phyloP scores from a whole-genome alignment of 495 filamentous ascomycete species.

The Xylaria flabelliformis region DNA sequence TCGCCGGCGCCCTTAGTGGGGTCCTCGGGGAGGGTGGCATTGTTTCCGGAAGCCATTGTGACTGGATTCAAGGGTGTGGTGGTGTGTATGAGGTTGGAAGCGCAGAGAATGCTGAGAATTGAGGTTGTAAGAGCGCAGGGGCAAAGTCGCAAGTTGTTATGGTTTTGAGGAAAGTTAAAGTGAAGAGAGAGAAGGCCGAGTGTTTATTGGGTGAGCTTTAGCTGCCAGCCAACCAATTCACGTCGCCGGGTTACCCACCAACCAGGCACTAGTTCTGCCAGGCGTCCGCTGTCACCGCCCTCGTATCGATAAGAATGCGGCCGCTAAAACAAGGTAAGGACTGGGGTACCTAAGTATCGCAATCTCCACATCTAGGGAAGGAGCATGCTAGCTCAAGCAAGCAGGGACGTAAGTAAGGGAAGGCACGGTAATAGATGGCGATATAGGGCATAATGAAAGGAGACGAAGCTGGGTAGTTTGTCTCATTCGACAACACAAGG shows the following conservation, averaged over 20 bases:
- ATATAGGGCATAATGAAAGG: neutral
- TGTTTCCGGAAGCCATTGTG: conserved; percentile 50
- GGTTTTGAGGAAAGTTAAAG: conserved; percentile 21
- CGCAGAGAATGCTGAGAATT: neutral
- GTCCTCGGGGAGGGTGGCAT: conserved; percentile 40
- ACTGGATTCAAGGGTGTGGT: conserved; percentile 3
- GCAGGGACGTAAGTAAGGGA: neutral
- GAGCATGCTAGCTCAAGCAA: neutral
- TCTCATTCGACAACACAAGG: neutral
- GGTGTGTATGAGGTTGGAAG: neutral
- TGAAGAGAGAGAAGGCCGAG: conserved; percentile 24
- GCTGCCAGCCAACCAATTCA: conserved; percentile 17
- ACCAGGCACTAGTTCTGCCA: conserved; percentile 22
- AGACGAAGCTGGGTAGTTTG: neutral
- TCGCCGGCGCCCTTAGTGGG: conserved; percentile 43
- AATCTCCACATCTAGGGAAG: neutral
- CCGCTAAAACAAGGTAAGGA: conserved; percentile 1
- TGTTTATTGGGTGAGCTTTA: conserved; percentile 28
- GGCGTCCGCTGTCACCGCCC: conserved; percentile 14
- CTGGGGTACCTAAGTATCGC: conserved; percentile 5
- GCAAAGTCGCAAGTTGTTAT: conserved; percentile 20
- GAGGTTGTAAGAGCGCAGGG: conserved; percentile 9
- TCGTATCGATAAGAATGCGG: conserved; percentile 20
- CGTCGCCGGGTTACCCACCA: conserved; percentile 18
- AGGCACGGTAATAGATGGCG: neutral